These are phyloP conservation scores for Sarocladium kiliense DNA, from an alignment of 2,329 filamentous ascomycete species.

Conservation along the genomic window DNA sequence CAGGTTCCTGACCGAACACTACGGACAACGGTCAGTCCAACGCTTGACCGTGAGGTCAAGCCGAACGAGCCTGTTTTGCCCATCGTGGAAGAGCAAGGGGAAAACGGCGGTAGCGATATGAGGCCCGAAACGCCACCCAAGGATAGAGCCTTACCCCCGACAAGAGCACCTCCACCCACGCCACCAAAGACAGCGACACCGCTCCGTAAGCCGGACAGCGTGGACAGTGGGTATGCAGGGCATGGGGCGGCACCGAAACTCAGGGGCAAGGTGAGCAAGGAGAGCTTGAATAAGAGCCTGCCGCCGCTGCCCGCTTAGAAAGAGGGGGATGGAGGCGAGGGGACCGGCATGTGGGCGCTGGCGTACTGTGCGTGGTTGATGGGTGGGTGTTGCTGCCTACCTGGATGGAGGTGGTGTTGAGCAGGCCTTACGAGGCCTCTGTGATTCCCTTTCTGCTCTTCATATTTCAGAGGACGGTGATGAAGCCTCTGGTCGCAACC, in stretches of 20 bases:
- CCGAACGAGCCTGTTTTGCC: conserved; percentile 59
- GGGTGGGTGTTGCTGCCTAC: not conserved
- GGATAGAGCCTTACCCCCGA: conserved; percentile 35
- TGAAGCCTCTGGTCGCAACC: too few species aligned
- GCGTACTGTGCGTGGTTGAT: conserved; percentile 4
- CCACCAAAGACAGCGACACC: conserved; percentile 24
- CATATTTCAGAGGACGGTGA: too few species aligned
- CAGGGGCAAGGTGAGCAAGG: conserved; percentile 40
- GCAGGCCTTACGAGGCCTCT: too few species aligned
- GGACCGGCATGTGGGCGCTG: conserved; percentile 2
- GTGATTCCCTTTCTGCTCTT: not conserved
- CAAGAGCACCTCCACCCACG: conserved; percentile 32
- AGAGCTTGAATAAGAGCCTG: conserved; percentile 56
- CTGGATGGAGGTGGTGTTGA: conserved; percentile 6
- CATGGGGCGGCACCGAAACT: conserved; percentile 19
- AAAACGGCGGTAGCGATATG: conserved; percentile 47
- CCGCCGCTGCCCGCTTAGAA: conserved; percentile 45
- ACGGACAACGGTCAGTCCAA: conserved; percentile 23
- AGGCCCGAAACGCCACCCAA: conserved; percentile 40
- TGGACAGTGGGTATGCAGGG: conserved; percentile 42
- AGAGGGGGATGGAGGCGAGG: not conserved
- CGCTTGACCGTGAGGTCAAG: conserved; percentile 50
- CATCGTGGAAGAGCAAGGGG: conserved; percentile 85
- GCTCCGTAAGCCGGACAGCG: conserved; percentile 36
- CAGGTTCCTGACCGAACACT: conserved; percentile 60